Base-by-base conservation (phyloP, 257 asterid species). In the Coffea canephora region DNA sequence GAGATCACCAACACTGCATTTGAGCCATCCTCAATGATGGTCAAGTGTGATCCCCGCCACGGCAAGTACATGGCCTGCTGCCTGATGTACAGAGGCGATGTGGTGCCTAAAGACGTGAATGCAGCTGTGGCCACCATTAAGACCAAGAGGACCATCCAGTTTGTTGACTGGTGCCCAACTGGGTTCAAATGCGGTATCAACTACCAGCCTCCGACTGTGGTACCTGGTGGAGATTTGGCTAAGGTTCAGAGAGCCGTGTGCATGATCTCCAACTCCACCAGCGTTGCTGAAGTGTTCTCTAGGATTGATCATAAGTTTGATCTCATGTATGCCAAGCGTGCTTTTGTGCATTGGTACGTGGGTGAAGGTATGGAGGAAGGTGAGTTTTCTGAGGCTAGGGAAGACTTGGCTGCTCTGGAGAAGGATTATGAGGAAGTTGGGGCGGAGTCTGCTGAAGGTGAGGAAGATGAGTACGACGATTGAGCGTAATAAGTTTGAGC, bases 311-410 rank as follows among this genome's bases (percentile, higher is more conserved):
- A 90, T 78, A 94, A 94, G 90, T 94, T 94, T 5, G 98, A 94
- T 79, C 80, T 94, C 76, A 94, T 94, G 98, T 94, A 94, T 5
- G 94, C 96, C 0, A 94, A 94, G 90, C 90, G 98, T 49, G 98
- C 98, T 0, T 94, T 94, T 7, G 98, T 94, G 73, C 98, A 94
- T 23, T 94, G 98, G 98, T 94, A 94, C 4, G 98, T 94, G 1
- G 98, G 98, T 66, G 98, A 94, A 85, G 98, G 98, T 74, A 94
- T 94, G 98, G 98, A 94, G 87, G 98, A 94, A 84, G 98, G 98
- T 0, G 98, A 94, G 81, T 94, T 94, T 52, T 93, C 97, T 0
- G 98, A 94, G 86, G 98, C 98, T 5, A 89, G 98, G 82, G 98
- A 94, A 87, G 98, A 94, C 45, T 85, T 94, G 93, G 98, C 98